phyloP scores from a whole-genome alignment of 345 rosid genomes.

The Gossypium australe region DNA sequence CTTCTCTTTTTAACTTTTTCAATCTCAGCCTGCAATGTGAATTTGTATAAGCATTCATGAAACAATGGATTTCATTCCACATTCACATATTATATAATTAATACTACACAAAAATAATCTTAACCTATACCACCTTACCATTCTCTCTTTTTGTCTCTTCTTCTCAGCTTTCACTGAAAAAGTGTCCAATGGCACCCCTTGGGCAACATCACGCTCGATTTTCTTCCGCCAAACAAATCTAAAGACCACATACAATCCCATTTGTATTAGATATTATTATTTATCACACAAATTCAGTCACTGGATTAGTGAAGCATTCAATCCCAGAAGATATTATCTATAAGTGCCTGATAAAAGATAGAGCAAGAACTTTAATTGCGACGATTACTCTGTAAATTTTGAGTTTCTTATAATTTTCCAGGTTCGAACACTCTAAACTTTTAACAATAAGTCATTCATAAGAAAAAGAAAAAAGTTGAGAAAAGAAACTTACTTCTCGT shows the following conservation, averaged over 20 bases:
- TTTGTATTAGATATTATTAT: background rate
- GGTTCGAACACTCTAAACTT: background rate
- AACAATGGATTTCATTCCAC: background rate
- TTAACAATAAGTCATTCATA: background rate
- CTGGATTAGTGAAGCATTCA: background rate
- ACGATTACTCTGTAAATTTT: background rate
- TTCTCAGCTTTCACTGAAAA: slow-evolving; percentile 85
- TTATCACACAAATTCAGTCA: background rate
- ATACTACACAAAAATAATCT: background rate
- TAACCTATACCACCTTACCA: slow-evolving; percentile 46
- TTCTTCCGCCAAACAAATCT: slow-evolving; percentile 96
- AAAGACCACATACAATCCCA: slow-evolving; percentile 17
- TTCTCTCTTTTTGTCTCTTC: slow-evolving; percentile 68
- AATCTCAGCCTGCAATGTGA: slow-evolving; percentile 64
- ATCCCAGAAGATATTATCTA: background rate
- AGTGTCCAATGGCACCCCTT: slow-evolving; percentile 55
- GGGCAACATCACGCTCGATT: slow-evolving; percentile 77
- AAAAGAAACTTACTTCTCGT: slow-evolving; percentile 52
- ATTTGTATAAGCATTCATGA: background rate
- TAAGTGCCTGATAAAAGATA: background rate
- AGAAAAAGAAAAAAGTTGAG: background rate
- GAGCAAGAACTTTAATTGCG: background rate
- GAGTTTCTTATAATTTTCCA: background rate
- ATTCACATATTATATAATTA: background rate
- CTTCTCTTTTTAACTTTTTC: slow-evolving; percentile 96